A percentile compares a stretch with the other conserved stretches of the same genome.
phyloP scores from a whole-genome alignment of 164 flowering plant species.

The Akebia trifoliata region DNA sequence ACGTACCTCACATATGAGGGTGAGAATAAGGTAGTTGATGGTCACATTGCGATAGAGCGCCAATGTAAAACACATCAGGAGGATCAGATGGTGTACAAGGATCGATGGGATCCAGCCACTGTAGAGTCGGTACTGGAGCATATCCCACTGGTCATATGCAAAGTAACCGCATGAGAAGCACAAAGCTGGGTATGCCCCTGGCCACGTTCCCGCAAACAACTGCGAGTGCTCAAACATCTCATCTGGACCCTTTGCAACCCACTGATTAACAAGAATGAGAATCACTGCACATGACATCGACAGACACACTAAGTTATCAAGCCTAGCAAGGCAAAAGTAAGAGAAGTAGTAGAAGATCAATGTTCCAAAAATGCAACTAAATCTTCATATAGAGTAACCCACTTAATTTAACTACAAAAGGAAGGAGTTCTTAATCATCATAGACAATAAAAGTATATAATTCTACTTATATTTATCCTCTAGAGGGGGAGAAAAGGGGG shows the following conservation, averaged over 20 bases:
- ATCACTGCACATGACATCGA: conserved; percentile 46
- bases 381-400: too few relatives aligned
- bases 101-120: conserved; percentile 83
- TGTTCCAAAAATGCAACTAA: too few relatives aligned
- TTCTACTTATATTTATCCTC: too few relatives aligned
- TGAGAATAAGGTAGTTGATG: conserved; percentile 91
- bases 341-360: too few relatives aligned
- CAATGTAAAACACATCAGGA: conserved; percentile 83
- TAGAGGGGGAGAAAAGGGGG: too few relatives aligned
- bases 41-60: conserved; percentile 85
- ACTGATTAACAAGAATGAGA: conserved; percentile 56
- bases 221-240: conserved; percentile 81
- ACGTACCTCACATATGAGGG: conserved; percentile 89
- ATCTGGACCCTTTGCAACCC: conserved; percentile 28
- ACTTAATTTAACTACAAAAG: too few relatives aligned
- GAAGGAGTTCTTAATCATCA: too few relatives aligned
- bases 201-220: conserved; percentile 65
- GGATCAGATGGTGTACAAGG: conserved; percentile 76
- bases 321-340: background rate
- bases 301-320: background rate
- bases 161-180: conserved; percentile 95
- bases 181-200: conserved; percentile 68
- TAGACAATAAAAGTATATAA: too few relatives aligned
- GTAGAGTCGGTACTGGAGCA: conserved; percentile 71
- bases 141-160: conserved; percentile 95